Evolutionary conservation across 345 rosid genomes (phyloP), one percentile per base, ranked within the genome.

Genomic region (Eucalyptus polyanthemos): DNA sequence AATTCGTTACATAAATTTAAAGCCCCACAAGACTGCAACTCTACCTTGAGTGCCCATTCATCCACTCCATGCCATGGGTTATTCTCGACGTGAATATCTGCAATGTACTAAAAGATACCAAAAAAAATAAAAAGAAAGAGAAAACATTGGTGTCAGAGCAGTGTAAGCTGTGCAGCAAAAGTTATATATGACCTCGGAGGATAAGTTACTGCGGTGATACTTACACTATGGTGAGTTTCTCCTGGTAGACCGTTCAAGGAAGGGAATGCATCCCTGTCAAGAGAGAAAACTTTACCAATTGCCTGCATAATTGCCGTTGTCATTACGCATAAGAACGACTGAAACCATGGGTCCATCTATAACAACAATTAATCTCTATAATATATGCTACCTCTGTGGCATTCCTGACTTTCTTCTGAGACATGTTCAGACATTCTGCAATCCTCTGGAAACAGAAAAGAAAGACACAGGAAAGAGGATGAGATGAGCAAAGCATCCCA

Each of bases 201-300:
- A 14, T 12, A 65, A 86, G 87, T 51, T 58, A 16, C 49, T 60
- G 45, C 15, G 88, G 80, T 42, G 60, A 88, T 88, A 92, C 97
- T 92, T 90, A 98, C 99, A 86, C 98, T 96, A 89, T 97, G 99
- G 90, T 95, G 97, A 54, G 98, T 95, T 92, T 95, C 98, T 87
- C 98, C 98, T 6, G 99, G 98, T 40, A 97, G 94, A 92, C 98
- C 99, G 54, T 95, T 97, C 92, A 96, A 89, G 53, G 96, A 96
- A 88, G 98, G 98, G 92, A 94, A 98, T 76, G 97, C 97, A 89
- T 95, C 98, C 92, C 99, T 95, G 88, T 98, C 99, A 69, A 98
- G 95, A 0, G 99, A 98, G 92, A 94, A 94, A 85, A 97, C 94
- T 95, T 94, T 98, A 89, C 95, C 95, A 49, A 94, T 90, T 17